A percentile compares a stretch with the other conserved stretches of the same genome.
Evolutionary conservation across 169 alveolate genomes (phyloP).

Genomic region (Plasmodium falciparum): DNA sequence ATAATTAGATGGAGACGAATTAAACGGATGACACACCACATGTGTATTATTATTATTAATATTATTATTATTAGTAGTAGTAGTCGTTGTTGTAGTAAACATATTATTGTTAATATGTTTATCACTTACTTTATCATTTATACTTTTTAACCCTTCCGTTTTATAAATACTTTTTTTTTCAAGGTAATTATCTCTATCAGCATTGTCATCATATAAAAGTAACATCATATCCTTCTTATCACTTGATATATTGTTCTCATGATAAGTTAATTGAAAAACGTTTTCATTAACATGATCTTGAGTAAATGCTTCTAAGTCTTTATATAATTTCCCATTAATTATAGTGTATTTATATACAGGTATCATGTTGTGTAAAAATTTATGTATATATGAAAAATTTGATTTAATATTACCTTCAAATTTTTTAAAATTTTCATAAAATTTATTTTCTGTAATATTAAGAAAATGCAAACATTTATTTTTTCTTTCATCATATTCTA

Average conservation of each 20-base stretch:
- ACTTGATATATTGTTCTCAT: not conserved
- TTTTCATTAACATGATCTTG: slow-evolving; percentile 19
- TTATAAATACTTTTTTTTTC: not conserved
- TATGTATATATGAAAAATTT: slow-evolving; percentile 30
- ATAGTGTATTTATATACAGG: slow-evolving; percentile 55
- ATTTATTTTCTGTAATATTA: slow-evolving; percentile 64
- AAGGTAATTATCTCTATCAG: not conserved
- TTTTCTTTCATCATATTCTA: slow-evolving; percentile 70
- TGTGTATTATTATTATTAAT: not conserved
- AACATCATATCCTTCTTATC: slow-evolving; percentile 13
- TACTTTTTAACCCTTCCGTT: too few species aligned
- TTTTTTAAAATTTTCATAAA: slow-evolving; percentile 71
- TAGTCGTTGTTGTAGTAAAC: too few species aligned
- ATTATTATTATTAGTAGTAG: not conserved
- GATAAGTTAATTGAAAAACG: slow-evolving; percentile 37
- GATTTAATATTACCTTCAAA: slow-evolving; percentile 59
- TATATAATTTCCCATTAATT: slow-evolving; percentile 39
- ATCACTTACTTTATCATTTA: too few species aligned
- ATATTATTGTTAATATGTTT: too few species aligned
- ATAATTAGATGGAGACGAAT: not conserved
- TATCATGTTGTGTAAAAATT: slow-evolving; percentile 52
- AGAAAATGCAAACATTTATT: slow-evolving; percentile 65
- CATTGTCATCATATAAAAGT: slow-evolving; percentile 32
- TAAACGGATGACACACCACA: too few species aligned
- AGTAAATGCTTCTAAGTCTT: slow-evolving; percentile 19